phyloP scores from a whole-genome alignment of 805 yeast species.

The Clavispora fructus region DNA sequence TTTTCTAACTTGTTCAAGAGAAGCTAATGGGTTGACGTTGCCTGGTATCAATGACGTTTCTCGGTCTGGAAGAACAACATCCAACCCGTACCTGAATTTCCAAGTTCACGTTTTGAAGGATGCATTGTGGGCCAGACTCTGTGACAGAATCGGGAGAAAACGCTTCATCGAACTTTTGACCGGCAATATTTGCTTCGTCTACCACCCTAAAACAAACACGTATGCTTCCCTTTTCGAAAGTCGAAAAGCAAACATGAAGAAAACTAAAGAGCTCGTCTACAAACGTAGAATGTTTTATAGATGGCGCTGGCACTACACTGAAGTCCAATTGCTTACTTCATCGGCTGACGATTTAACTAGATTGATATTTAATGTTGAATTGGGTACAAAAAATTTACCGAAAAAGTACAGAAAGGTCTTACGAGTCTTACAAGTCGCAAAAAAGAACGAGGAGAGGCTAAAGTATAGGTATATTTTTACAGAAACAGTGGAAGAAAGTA shows the following conservation, averaged over 20 bases:
- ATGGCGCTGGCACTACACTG: background rate
- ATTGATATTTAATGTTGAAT: background rate
- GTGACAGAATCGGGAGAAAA: constrained; percentile 32
- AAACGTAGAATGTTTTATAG: background rate
- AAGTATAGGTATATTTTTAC: constrained; percentile 34
- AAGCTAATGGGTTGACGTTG: background rate
- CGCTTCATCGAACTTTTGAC: constrained; percentile 31
- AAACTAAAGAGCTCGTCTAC: background rate
- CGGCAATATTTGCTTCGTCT: background rate
- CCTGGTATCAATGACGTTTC: background rate
- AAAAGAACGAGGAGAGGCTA: constrained; percentile 26
- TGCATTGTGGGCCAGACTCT: constrained; percentile 40
- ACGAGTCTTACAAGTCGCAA: constrained; percentile 14
- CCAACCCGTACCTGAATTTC: constrained; percentile 29
- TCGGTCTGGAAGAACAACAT: constrained; percentile 22
- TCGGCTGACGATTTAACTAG: background rate
- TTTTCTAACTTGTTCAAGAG: background rate
- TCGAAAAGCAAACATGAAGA: background rate
- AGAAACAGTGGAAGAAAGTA: constrained; percentile 21
- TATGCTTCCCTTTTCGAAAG: background rate
- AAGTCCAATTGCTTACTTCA: background rate
- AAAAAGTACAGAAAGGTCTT: constrained; percentile 5
- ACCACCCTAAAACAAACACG: background rate
- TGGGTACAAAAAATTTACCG: background rate
- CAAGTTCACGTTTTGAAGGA: constrained; percentile 37